These are phyloP conservation scores for Ochetophila trinervis DNA, from an alignment of 306 rosid species.

Conservation along the genomic window DNA sequence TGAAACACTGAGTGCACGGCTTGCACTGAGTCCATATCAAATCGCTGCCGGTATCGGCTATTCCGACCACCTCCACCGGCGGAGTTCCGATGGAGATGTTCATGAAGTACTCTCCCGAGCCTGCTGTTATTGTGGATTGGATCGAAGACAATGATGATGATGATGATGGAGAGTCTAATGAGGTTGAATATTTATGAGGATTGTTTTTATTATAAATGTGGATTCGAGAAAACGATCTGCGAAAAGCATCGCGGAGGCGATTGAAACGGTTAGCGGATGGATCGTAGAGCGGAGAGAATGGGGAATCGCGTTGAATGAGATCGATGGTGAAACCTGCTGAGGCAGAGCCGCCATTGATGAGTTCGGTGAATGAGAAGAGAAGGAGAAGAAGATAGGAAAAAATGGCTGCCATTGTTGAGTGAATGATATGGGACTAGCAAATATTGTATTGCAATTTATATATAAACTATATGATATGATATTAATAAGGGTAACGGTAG, in stretches of 20 bases:
- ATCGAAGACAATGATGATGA: too few relatives aligned
- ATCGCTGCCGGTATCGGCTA: conserved; percentile 66
- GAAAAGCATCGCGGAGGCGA: conserved; percentile 35
- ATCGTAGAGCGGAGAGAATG: conserved; percentile 40
- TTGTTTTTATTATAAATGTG: not conserved
- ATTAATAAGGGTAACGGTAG: too few relatives aligned
- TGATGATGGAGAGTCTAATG: not conserved
- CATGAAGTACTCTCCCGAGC: conserved; percentile 51
- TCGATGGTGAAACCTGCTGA: conserved; percentile 23
- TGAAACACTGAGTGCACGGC: conserved; percentile 49
- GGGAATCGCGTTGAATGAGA: conserved; percentile 52
- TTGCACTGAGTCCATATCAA: conserved; percentile 61
- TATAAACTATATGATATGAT: not conserved
- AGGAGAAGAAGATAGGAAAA: not conserved
- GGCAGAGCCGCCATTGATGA: not conserved
- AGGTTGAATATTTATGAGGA: not conserved
- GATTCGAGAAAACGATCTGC: conserved; percentile 41
- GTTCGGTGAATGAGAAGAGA: not conserved
- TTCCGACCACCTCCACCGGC: conserved; percentile 31
- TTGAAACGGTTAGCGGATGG: conserved; percentile 27
- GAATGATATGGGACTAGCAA: not conserved
- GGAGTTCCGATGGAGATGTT: conserved; percentile 54
- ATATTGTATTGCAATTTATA: not conserved
- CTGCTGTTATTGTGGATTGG: conserved; percentile 21
- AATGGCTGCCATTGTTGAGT: conserved; percentile 10